Evolutionary conservation across 1,284 basidiomycete genomes (phyloP).

Genomic region (Cryptococcus maquisensis): DNA sequence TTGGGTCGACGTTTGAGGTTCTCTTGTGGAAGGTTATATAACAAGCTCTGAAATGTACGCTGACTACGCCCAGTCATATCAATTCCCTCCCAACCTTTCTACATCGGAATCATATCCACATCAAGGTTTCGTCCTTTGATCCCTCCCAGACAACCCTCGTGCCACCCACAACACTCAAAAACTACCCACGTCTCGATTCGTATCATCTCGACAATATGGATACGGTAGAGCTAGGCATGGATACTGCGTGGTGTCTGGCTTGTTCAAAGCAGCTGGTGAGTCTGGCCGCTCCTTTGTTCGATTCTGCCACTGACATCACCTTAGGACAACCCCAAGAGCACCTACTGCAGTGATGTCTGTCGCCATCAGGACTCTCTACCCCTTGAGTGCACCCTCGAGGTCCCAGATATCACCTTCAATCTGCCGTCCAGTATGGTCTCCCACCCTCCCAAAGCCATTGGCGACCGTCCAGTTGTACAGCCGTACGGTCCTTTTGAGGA

Average conservation of each 20-base stretch:
- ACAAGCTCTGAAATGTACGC: too few species aligned
- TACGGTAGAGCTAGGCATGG: slow-evolving; percentile 27
- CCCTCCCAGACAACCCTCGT: too few species aligned
- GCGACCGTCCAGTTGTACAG: slow-evolving; percentile 5
- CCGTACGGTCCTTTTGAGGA: slow-evolving; percentile 3
- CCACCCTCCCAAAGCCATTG: background rate
- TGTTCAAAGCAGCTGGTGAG: slow-evolving; percentile 41
- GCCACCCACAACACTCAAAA: too few species aligned
- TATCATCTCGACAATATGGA: background rate
- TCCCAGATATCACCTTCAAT: slow-evolving; percentile 25
- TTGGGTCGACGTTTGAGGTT: too few species aligned
- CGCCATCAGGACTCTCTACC: slow-evolving; percentile 26
- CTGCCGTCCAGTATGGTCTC: slow-evolving; percentile 1
- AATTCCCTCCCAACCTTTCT: too few species aligned
- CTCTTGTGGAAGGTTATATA: too few species aligned
- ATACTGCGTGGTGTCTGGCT: slow-evolving; percentile 31
- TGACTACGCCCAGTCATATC: too few species aligned
- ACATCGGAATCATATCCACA: too few species aligned
- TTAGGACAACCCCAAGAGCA: slow-evolving; percentile 32
- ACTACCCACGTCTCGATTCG: too few species aligned
- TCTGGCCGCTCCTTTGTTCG: background rate
- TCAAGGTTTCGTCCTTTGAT: too few species aligned
- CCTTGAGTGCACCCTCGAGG: background rate
- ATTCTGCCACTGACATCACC: background rate
- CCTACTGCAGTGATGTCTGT: slow-evolving; percentile 42